These are phyloP conservation scores for Penicillium maclennaniae DNA, from an alignment of 495 filamentous ascomycete species.

Conservation along the genomic window DNA sequence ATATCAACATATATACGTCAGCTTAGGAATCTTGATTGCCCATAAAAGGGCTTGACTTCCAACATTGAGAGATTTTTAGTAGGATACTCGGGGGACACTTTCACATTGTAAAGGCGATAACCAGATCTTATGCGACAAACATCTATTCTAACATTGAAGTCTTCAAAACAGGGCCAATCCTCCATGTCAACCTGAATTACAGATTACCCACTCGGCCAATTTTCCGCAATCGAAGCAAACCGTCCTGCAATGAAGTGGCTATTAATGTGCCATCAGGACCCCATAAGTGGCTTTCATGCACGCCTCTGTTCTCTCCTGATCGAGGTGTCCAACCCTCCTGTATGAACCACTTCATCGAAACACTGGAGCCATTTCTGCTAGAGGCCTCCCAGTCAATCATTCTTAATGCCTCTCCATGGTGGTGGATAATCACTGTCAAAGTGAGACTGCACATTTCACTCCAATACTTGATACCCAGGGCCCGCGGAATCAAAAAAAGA, in stretches of 20 bases:
- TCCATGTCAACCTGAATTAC: conserved; percentile 5
- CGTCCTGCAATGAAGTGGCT: conserved; percentile 62
- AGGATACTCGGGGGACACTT: no score
- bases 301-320: conserved; percentile 51
- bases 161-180: neutral
- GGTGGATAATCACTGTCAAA: conserved; percentile 60
- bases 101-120: neutral
- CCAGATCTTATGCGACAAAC: neutral
- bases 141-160: neutral
- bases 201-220: conserved; percentile 21
- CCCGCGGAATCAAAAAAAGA: conserved; percentile 57
- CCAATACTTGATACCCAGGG: conserved; percentile 51
- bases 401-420: conserved; percentile 33
- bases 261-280: conserved; percentile 56
- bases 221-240: conserved; percentile 38
- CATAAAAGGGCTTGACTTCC: no score
- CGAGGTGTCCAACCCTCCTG: conserved; percentile 62
- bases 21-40: no score
- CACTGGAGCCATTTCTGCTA: conserved; percentile 12
- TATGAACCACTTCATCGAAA: conserved; percentile 58
- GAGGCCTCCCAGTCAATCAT: conserved; percentile 37
- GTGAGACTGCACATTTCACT: conserved; percentile 57
- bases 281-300: conserved; percentile 64
- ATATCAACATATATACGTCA: no score
- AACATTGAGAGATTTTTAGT: no score